Base-by-base conservation (phyloP, 2,329 filamentous ascomycete genomes). In the Venturia pyrina region DNA sequence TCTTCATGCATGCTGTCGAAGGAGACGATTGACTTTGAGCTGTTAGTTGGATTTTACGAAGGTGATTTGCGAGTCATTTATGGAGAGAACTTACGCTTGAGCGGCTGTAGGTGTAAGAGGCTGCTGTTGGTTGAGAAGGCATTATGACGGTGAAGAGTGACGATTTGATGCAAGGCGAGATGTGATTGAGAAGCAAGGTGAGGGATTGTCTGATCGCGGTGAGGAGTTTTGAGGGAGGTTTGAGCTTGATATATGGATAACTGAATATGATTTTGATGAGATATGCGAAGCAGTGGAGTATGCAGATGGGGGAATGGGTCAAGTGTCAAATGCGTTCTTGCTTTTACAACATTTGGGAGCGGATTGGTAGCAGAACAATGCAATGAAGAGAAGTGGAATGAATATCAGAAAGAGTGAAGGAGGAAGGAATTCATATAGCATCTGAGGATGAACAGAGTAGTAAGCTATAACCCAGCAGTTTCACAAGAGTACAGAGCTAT, bases 1-100 rank as follows among this genome's bases (percentile, higher is more conserved):
- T 37, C 53, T 59, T 59, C 53, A 32, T 59, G 53, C 53, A 59
- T 59, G 53, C 37, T 59, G 53, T 59, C 53, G 53, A 59, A 59
- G 53, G 53, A 59, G 53, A 59, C 28, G 53, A 59, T 59, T 19
- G 53, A 59, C 53, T 59, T 40, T 53, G 41, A 5, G 4, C 4
- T 28, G 48, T 21, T 28, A 17, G 21, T 28, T 5, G 24, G 48
- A 11, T 28, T 3, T 28, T 28, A 21, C 11, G 8, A 21, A 28
- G 48, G 10, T 53, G 5, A 4, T 13, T 11, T 24, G 46, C 8
- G 46, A 6, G 28, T 10, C 13, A 11, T 57, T 19, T 53, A 13
- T 53, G 13, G 53, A 59, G 53, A n/a, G 28, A n/a, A 59, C 53
- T 59, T 59, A 59, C 53, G 24, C 53, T 59, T 37, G 53, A 59